These are phyloP conservation scores for Trifolium repens DNA, from an alignment of 306 rosid species.

Conservation along the genomic window DNA sequence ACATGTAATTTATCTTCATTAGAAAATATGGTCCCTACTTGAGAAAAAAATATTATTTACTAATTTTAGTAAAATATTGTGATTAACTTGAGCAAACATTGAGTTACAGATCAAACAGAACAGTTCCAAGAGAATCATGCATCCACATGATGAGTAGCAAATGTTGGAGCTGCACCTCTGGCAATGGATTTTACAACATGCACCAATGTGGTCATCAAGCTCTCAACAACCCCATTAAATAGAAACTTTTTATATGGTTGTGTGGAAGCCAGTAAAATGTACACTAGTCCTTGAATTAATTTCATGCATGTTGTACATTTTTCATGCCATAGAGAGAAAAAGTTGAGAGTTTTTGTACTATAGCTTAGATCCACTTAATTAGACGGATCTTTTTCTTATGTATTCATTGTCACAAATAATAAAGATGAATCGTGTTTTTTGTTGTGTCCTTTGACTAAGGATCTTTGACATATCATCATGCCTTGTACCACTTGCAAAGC, in stretches of 20 bases:
- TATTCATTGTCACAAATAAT: conserved; percentile 41
- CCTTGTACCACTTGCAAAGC: conserved; percentile 33
- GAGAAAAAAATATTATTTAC: not conserved
- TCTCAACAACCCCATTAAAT: conserved; percentile 58
- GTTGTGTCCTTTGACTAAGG: conserved; percentile 25
- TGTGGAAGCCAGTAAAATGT: conserved; percentile 37
- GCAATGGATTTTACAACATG: conserved; percentile 57
- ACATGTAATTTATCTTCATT: not conserved
- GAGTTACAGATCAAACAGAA: conserved; percentile 74
- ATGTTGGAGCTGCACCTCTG: conserved; percentile 52
- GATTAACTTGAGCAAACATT: not conserved
- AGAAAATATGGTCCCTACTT: not conserved
- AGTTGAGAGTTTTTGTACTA: conserved; percentile 43
- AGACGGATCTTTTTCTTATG: conserved; percentile 32
- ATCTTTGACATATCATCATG: conserved; percentile 17
- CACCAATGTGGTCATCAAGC: conserved; percentile 55
- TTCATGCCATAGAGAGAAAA: conserved; percentile 34
- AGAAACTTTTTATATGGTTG: conserved; percentile 6
- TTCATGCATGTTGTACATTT: conserved; percentile 50
- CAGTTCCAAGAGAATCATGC: conserved; percentile 79
- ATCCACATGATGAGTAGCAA: conserved; percentile 58
- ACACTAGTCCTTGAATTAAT: conserved; percentile 23
- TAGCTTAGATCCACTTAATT: conserved; percentile 43
- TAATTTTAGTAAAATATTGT: not conserved
- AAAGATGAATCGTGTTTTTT: conserved; percentile 38